Evolutionary conservation across 2,329 filamentous ascomycete genomes (phyloP), one percentile per base, ranked within the genome.

Genomic region (Leptographium flavum): DNA sequence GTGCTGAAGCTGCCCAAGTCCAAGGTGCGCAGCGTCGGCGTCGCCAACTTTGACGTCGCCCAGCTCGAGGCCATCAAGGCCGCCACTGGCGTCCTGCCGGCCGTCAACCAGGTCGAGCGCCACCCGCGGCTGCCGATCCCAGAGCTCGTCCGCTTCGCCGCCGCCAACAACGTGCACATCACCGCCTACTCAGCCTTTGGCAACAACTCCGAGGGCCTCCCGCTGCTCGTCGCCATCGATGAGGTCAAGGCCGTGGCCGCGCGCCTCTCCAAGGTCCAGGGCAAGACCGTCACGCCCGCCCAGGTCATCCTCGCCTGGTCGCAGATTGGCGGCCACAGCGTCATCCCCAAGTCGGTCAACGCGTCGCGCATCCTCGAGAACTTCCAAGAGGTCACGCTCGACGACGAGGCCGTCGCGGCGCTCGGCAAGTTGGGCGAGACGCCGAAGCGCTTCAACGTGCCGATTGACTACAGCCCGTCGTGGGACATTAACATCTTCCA

Each of bases 281-380:
- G 17, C 64, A 47, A 47, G 35, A 45, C 35, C 4, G 39, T 44
- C n/a, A 49, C 33, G 21, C 43, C 46, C 11, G 48, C 43, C 8
- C 46, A 50, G 42, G 49, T 49, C 3, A 33, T 48, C 14, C 40
- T 48, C 14, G 45, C 46, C 5, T 50, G 46, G 49, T 42, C 66
- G 65, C 58, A 70, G 63, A 54, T 43, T 4, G 38, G 76, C 53
- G 79, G 77, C 45, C 79, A 79, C 62, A 75, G 69, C 53, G 82
- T 87, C 53, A 85, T 87, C 54, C 83, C 83, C 56, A 87, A 87
- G 70, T 80, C 73, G 19, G 80, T 85, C 51, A 84, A 73, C 46
- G 69, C 76, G 42, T 68, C 68, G 30, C 74, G 83, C 47, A 87
- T 87, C 53, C 66, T 73, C 55, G 71, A 68, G 56, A 87, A 87